Base-by-base conservation (phyloP, 2,329 filamentous ascomycete species). In the Cordyceps javanica region DNA sequence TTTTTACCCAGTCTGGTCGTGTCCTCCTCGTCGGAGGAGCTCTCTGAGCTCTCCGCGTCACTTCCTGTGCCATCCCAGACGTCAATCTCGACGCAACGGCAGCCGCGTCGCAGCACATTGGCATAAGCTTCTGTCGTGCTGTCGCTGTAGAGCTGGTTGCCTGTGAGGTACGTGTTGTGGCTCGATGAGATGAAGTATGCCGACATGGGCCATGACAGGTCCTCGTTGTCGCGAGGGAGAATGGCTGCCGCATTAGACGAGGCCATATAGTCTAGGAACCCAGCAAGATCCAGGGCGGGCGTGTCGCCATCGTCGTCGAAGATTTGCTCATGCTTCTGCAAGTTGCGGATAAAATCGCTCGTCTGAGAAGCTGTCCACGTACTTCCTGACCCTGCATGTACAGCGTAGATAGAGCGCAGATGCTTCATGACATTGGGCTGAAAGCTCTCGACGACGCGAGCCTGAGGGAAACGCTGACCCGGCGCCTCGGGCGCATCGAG, bases 121-220 rank as follows among this genome's bases (percentile, higher is more conserved):
- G 90, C 90, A 76, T 97, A 97, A 2, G 90, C 89, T 63, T 91
- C 89, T 0, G 90, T 91, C 68, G 91, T 95, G 54, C 91, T 94
- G 60, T 88, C 85, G 64, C 91, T 93, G 60, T 83, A 90, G 14
- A 96, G 84, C 75, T 97, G 92, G 68, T 93, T 89, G 25, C 92
- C 92, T 1, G 91, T 83, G 23, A 97, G 82, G 65, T 97, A 97
- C 0, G 92, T 97, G 73, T 97, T 97, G 78, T 97, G 92, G 58
- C 91, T 96, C 65, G 90, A 96, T 61, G 88, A 95, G 69, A 97
- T 90, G 73, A 91, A 96, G 73, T 97, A 97, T 73, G 91, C 91
- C 59, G 91, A 89, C 61, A 97, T 75, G 0, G 92, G 92, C 66
- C 86, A 88, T 53, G 90, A 83, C 57, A 94, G 80, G 57, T 84